These are phyloP conservation scores for Massarina eburnea DNA, from an alignment of 2,329 filamentous ascomycete species.

Conservation along the genomic window DNA sequence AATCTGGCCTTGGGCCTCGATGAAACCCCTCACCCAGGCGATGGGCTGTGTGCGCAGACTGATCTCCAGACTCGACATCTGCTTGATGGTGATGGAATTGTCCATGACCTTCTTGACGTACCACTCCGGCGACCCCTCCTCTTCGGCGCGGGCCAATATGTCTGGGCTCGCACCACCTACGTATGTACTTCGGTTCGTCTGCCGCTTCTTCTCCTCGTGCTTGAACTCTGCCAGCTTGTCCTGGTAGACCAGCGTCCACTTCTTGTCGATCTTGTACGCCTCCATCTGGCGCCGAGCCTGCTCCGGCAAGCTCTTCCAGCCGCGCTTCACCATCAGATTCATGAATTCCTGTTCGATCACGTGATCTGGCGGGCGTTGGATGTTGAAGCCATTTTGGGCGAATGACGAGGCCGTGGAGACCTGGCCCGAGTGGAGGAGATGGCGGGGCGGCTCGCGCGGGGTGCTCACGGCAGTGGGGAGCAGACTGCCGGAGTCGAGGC, in stretches of 20 bases:
- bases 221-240: slow-evolving; percentile 92
- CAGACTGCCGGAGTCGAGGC: slow-evolving; percentile 43
- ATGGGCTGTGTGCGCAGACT: slow-evolving; percentile 95
- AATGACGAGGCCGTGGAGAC: slow-evolving; percentile 53
- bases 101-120: slow-evolving; percentile 97
- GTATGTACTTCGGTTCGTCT: slow-evolving; percentile 67
- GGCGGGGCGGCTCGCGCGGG: slow-evolving; percentile 47
- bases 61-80: slow-evolving; percentile 89
- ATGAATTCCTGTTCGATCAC: slow-evolving; percentile 90
- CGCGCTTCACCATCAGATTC: slow-evolving; percentile 93
- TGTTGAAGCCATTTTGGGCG: slow-evolving; percentile 58
- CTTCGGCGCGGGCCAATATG: slow-evolving; percentile 78
- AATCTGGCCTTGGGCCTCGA: slow-evolving; percentile 96
- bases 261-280: slow-evolving; percentile 90
- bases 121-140: slow-evolving; percentile 97
- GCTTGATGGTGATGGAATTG: slow-evolving; percentile 87
- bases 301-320: slow-evolving; percentile 95
- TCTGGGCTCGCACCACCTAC: slow-evolving; percentile 58
- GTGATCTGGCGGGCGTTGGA: slow-evolving; percentile 73
- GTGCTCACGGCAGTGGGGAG: slow-evolving; percentile 41
- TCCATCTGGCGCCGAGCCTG: slow-evolving; percentile 95
- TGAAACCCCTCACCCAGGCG: slow-evolving; percentile 92
- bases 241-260: slow-evolving; percentile 96
- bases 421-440: slow-evolving; percentile 46
- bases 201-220: slow-evolving; percentile 85